A percentile compares a stretch with the other conserved stretches of the same genome.
Conservation (phyloP, 2,329 filamentous ascomycete genomes). For the Sporothrix inflata region DNA sequence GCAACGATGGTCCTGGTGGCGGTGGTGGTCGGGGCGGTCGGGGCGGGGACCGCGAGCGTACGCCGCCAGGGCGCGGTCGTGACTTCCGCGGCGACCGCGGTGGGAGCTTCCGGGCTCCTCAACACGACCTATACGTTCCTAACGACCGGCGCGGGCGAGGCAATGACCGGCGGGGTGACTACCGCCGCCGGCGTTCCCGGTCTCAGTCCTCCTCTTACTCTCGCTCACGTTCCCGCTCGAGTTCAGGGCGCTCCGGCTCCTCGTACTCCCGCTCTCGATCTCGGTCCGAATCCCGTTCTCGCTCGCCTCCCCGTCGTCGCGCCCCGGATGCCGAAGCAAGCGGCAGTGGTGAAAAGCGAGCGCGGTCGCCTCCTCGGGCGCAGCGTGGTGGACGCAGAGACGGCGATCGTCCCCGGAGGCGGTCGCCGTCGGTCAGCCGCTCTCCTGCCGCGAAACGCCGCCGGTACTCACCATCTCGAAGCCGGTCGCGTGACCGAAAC, state of each 20-base stretch:
- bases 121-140: slow-evolving; percentile 58
- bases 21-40: slow-evolving; percentile 52
- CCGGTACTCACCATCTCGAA: slow-evolving; percentile 53
- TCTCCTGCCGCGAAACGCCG: slow-evolving; percentile 53
- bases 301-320: neutral
- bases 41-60: slow-evolving; percentile 51
- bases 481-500: slow-evolving; percentile 49
- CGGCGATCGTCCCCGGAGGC: slow-evolving; percentile 46
- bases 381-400: neutral
- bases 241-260: slow-evolving; percentile 45
- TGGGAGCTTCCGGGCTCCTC: slow-evolving; percentile 39
- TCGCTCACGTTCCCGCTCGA: slow-evolving; percentile 28
- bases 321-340: neutral
- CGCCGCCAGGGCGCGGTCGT: slow-evolving; percentile 51
- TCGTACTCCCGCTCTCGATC: slow-evolving; percentile 34
- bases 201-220: slow-evolving; percentile 43
- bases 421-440: slow-evolving; percentile 43
- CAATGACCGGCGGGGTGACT: slow-evolving; percentile 43
- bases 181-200: slow-evolving; percentile 47
- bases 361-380: slow-evolving; percentile 20
- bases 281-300: slow-evolving; percentile 27
- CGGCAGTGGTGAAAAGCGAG: slow-evolving; percentile 6
- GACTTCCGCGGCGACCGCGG: slow-evolving; percentile 50
- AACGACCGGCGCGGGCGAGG: slow-evolving; percentile 47
- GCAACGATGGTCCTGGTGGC: slow-evolving; percentile 44